Percentiles rank a stretch among this genome's conserved stretches.
Conservation (phyloP, 2,329 filamentous ascomycete species). For the Alternaria infectoria region DNA sequence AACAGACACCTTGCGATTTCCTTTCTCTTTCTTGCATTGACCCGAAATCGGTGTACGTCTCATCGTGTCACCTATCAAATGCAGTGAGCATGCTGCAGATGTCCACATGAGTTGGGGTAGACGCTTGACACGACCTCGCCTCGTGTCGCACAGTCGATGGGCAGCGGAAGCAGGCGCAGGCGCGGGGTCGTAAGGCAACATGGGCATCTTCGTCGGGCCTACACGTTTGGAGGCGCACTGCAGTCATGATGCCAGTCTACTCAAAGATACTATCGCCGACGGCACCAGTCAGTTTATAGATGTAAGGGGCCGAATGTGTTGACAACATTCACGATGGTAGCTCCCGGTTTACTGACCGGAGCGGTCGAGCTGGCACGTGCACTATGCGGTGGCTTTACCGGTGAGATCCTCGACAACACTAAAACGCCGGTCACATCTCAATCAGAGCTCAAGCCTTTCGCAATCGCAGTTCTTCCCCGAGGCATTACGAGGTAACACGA, state of each 20-base stretch:
- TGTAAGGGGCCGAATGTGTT: conserved; percentile 5
- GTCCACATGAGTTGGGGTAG: not conserved
- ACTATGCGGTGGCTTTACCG: conserved; percentile 16
- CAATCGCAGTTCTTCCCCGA: conserved; percentile 15
- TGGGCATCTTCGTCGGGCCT: not conserved
- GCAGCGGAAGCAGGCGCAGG: conserved; percentile 5
- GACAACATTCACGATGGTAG: not conserved
- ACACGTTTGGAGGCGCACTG: not conserved
- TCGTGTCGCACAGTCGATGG: conserved; percentile 5
- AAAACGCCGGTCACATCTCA: conserved; percentile 16
- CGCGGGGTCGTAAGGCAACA: conserved; percentile 1
- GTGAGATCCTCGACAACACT: conserved; percentile 15
- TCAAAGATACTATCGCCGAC: not conserved
- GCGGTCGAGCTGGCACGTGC: conserved; percentile 5
- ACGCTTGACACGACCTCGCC: not conserved
- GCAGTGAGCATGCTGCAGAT: conserved; percentile 2
- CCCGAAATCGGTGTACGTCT: conserved; percentile 10
- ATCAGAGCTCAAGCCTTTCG: conserved; percentile 10
- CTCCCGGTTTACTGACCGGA: conserved; percentile 14
- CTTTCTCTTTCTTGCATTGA: conserved; percentile 6
- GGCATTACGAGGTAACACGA: conserved; percentile 20
- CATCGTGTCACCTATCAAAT: conserved; percentile 7
- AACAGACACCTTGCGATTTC: conserved; percentile 9
- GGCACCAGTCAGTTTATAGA: not conserved
- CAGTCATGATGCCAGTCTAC: not conserved